Evolutionary conservation across 352 stramenopile species (phyloP), one percentile per base, ranked within the genome.

Genomic region (Paralagenidium karlingii): DNA sequence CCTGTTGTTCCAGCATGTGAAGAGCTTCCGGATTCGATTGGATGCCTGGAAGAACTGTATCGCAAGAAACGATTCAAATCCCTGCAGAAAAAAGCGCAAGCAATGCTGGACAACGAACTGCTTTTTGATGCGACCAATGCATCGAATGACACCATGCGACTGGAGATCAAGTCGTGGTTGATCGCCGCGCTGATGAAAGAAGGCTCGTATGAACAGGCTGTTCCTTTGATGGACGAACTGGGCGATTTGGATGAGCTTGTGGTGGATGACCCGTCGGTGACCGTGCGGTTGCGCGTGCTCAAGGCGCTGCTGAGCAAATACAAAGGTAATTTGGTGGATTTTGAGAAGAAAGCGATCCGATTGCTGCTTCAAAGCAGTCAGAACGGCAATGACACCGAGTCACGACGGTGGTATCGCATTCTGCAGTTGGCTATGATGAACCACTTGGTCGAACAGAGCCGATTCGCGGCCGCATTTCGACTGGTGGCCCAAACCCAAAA

Each of bases 91-190:
- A 85, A 85, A 21, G 63, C 75, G 7, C 53, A 81, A 22, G 68
- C 61, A 12, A 84, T 88, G 68, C 55, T 85, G 32, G 15, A 22
- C 11, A 34, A 36, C 7, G 30, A 36, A 7, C 8, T 3, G 22
- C 16, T 22, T 7, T 22, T 16, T 7, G 30, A 36, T 16, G 16
- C 19, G 30, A 67, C 80, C 42, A 74, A 54, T 19, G 60, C 64
- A 16, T 63, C 58, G 10, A 78, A 66, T 34, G 50, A 71, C 36
- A 44, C 55, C 13, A 51, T 51, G 15, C 30, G 60, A 49, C 47
- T 85, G 16, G 63, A 77, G 46, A 80, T 82, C 47, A 85, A 86
- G 47, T 82, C 75, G 10, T 89, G 75, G 75, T 83, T 64, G 67
- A 65, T 89, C 43, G 71, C 71, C 5, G 75, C 67, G 1, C 55